A percentile compares a stretch with the other conserved stretches of the same genome.
phyloP scores from a whole-genome alignment of 345 rosid genomes.

The Hibiscus trionum region DNA sequence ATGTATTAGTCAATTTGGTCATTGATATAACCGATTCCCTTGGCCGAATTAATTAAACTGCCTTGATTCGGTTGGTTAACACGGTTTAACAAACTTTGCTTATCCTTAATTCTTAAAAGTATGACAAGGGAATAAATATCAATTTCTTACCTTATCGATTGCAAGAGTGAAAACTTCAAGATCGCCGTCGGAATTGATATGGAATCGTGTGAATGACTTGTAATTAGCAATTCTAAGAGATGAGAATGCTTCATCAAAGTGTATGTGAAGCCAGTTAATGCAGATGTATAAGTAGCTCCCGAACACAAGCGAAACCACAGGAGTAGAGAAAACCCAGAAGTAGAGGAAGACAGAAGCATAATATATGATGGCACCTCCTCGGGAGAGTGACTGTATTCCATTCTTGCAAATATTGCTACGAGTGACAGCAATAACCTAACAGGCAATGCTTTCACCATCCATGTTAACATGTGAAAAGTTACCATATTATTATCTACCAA shows the following conservation, averaged over 20 bases:
- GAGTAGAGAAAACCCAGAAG: conserved; percentile 99
- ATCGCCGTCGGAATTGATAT: conserved; percentile 59
- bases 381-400: conserved; percentile 68
- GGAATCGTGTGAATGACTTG: conserved; percentile 89
- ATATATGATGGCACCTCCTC: conserved; percentile 79
- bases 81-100: too few species aligned
- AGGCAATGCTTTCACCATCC: conserved; percentile 15
- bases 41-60: too few species aligned
- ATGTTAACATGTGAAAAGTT: neutral
- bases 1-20: neutral
- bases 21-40: too few species aligned
- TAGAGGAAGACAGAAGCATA: conserved; percentile 93
- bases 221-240: conserved; percentile 97
- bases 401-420: conserved; percentile 81
- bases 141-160: conserved; percentile 70
- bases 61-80: too few species aligned
- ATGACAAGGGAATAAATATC: neutral
- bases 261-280: conserved; percentile 95
- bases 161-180: conserved; percentile 94
- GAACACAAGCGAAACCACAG: conserved; percentile 83
- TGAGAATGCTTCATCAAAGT: conserved; percentile 98
- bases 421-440: conserved; percentile 91
- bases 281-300: conserved; percentile 96
- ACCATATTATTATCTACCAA: neutral
- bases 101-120: neutral